Base-by-base conservation (phyloP, 306 rosid genomes). In the Lathyrus sativus region DNA sequence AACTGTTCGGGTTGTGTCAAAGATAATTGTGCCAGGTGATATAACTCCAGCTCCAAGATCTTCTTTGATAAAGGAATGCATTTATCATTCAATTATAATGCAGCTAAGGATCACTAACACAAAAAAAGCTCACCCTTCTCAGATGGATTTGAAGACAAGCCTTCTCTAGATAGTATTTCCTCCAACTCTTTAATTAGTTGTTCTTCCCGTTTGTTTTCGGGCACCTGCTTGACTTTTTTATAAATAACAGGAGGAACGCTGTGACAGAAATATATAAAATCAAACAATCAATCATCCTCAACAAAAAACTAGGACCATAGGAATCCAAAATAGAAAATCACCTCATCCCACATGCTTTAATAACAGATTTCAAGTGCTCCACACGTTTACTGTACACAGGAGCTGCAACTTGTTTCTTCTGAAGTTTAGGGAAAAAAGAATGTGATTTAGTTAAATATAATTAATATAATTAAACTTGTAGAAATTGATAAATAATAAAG, bases 291-390 rank as follows among this genome's bases (percentile, higher is more conserved):
- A 53, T 33, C 68, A 50, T 56, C 77, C 73, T 26, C 73, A 62
- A 48, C 28, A 70, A 75, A 62, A 62, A 75, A 55, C 53, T 43
- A 55, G 73, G 29, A 71, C 70, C 71, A 58, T 57, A 43, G 64
- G 28, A 48, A 75, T 44, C 61, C 57, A 41, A 74, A 64, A 59
- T 64, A 64, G 75, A 71, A 77, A 73, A 60, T 77, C 70, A 88
- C 98, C 98, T 81, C 98, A 93, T 86, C 71, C 98, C 98, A 78
- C 97, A 90, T 10, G 90, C 87, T 85, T 93, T 93, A 84, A 93
- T 90, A 70, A 93, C 84, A 48, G 98, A 88, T 79, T 91, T 88
- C 72, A 93, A 80, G 69, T 78, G 79, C 85, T 93, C 98, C 84
- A 93, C 98, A 4, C 64, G 95, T 83, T 88, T 93, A 37, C 97